Base-by-base conservation (phyloP, 2,329 filamentous ascomycete genomes). In the Lachnellula cervina region DNA sequence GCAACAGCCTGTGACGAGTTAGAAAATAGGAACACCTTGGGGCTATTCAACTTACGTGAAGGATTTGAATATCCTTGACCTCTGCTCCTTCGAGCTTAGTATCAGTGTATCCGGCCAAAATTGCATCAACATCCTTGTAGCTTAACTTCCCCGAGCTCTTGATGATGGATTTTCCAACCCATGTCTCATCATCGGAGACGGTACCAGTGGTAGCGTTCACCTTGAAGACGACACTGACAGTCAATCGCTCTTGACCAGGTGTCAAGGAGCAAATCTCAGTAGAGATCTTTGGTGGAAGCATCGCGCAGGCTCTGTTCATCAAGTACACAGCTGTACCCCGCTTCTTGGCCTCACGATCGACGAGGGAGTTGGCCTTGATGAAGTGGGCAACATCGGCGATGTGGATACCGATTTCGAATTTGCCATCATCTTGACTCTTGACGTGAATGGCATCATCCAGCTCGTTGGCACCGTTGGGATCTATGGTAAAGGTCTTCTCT, bases 301-400 rank as follows among this genome's bases (percentile, higher is more conserved):
- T 86, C 78, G 93, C 80, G 82, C 93, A 78, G 77, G 63, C 87
- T 76, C 37, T 86, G 76, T 96, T 94, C 76, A 96, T 88, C 61
- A 99, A 80, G 69, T 97, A 95, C 23, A 99, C 94, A 37, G 91
- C 92, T 55, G 92, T 97, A 59, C 93, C 93, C 63, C 94, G 90
- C 80, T 97, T 99, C 82, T 94, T 96, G 11, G 94, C 94, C 74
- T 99, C 94, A 47, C 94, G 88, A 68, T 99, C 94, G 50, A 97
- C 92, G 46, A 97, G 82, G 16, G 92, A 96, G 77, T 95, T 96
- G 48, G 87, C 80, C 80, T 97, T 97, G 71, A 99, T 90, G 70
- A 99, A 99, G 75, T 99, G 90, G 59, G 94, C 87, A 64, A 97
- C 87, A 72, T 99, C 94, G 34, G 93, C 86, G 69, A 99, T 89